Evolutionary conservation across 345 rosid genomes (phyloP).

Genomic region (Eucalyptus polyanthemos): DNA sequence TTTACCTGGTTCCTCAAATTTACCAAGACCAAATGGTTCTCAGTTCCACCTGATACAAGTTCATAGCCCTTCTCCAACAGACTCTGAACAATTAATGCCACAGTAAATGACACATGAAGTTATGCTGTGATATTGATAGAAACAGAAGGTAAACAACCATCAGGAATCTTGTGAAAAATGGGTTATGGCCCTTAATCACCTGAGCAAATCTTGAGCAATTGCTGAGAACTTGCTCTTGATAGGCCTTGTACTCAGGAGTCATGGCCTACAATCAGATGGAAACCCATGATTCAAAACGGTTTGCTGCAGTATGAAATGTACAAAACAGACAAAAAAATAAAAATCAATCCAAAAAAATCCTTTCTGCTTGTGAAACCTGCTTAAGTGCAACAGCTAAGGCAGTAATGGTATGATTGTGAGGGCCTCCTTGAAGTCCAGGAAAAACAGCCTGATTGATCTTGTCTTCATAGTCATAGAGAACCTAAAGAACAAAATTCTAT

Average conservation of each 20-base stretch:
- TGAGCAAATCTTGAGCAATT: slow-evolving; percentile 71
- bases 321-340: neutral
- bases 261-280: slow-evolving; percentile 28
- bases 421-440: slow-evolving; percentile 98
- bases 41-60: slow-evolving; percentile 94
- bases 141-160: neutral
- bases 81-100: slow-evolving; percentile 32
- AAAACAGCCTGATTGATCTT: slow-evolving; percentile 88
- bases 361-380: slow-evolving; percentile 28
- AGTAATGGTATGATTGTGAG: slow-evolving; percentile 88
- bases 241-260: slow-evolving; percentile 81
- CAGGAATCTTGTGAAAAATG: neutral
- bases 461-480: slow-evolving; percentile 78
- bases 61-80: slow-evolving; percentile 69
- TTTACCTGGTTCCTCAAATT: slow-evolving; percentile 74
- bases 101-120: neutral
- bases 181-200: slow-evolving; percentile 12
- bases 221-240: slow-evolving; percentile 83
- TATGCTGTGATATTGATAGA: neutral
- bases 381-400: slow-evolving; percentile 90
- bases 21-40: slow-evolving; percentile 88
- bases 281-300: neutral
- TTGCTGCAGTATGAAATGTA: neutral
- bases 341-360: neutral
- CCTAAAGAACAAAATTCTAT: slow-evolving; percentile 28